Percentiles rank a stretch among this genome's conserved stretches.
Conservation (phyloP, 306 rosid genomes). For the Coriaria nepalensis region DNA sequence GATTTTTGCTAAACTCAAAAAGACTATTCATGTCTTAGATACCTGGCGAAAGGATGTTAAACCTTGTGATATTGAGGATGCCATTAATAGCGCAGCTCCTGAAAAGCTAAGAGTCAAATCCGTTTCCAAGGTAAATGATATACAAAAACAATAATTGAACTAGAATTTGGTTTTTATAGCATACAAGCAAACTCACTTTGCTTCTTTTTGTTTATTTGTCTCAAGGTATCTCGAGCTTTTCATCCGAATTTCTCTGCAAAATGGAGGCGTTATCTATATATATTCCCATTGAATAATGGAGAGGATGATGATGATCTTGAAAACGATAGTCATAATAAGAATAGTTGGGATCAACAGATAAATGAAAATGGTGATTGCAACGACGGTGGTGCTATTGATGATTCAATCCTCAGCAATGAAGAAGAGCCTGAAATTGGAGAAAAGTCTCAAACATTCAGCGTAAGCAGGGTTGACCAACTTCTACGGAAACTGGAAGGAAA, state of each 20-base stretch:
- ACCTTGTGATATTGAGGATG: conserved; percentile 55
- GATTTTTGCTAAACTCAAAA: neutral
- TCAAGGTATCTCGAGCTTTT: conserved; percentile 70
- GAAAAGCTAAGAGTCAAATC: conserved; percentile 59
- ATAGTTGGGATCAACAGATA: conserved; percentile 15
- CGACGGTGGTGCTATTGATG: conserved; percentile 7
- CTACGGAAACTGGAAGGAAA: conserved; percentile 69
- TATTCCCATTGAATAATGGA: conserved; percentile 52
- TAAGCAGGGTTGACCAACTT: conserved; percentile 56
- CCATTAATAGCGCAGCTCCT: conserved; percentile 55
- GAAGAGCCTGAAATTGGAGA: conserved; percentile 26
- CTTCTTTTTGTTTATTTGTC: neutral
- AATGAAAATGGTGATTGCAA: conserved; percentile 9
- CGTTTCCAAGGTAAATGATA: conserved; percentile 66
- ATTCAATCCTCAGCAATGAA: conserved; percentile 4
- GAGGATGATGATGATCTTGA: conserved; percentile 29
- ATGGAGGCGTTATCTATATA: conserved; percentile 87
- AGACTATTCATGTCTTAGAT: conserved; percentile 34
- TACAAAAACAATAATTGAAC: too few species aligned
- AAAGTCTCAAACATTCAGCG: conserved; percentile 41
- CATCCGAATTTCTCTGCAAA: conserved; percentile 95
- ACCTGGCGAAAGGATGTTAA: conserved; percentile 79
- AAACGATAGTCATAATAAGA: conserved; percentile 15
- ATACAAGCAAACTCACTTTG: neutral
- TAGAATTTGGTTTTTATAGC: neutral